Evolutionary conservation across 768 basidiomycete species (phyloP).

Genomic region (Boletus rex-veris): DNA sequence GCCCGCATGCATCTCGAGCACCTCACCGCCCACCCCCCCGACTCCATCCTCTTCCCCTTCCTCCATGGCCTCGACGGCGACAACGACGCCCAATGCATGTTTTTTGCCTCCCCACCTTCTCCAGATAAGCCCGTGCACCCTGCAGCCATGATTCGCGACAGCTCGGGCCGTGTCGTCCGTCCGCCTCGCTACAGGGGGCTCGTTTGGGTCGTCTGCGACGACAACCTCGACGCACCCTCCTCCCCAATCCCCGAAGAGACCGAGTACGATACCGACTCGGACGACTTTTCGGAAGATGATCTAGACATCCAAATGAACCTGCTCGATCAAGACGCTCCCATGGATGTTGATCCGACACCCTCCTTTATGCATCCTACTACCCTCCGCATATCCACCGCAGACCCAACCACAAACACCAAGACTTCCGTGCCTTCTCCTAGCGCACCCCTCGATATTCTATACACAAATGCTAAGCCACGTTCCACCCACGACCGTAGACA

Average conservation of each 20-base stretch:
- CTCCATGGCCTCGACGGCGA: slow-evolving; percentile 83
- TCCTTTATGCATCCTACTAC: slow-evolving; percentile 40
- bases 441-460: slow-evolving; percentile 14
- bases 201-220: slow-evolving; percentile 79
- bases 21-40: slow-evolving; percentile 68
- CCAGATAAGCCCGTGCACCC: slow-evolving; percentile 13
- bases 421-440: slow-evolving; percentile 9
- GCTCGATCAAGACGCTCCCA: slow-evolving; percentile 26
- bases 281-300: slow-evolving; percentile 26
- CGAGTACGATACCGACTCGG: slow-evolving; percentile 31
- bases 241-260: slow-evolving; percentile 22
- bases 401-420: slow-evolving; percentile 6
- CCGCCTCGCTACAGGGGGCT: slow-evolving; percentile 64
- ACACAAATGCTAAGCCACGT: background rate
- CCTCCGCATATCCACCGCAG: slow-evolving; percentile 31
- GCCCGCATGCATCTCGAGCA: slow-evolving; percentile 60
- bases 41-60: slow-evolving; percentile 84
- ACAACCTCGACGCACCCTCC: slow-evolving; percentile 43
- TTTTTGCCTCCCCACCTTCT: slow-evolving; percentile 52
- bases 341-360: slow-evolving; percentile 26
- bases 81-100: slow-evolving; percentile 74
- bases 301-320: slow-evolving; percentile 29
- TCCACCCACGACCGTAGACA: slow-evolving; percentile 28
- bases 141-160: slow-evolving; percentile 25
- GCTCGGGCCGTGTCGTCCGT: slow-evolving; percentile 23